A percentile compares a stretch with the other conserved stretches of the same genome.
Conservation (phyloP, 2,329 filamentous ascomycete genomes). For the Botrytis galanthina region DNA sequence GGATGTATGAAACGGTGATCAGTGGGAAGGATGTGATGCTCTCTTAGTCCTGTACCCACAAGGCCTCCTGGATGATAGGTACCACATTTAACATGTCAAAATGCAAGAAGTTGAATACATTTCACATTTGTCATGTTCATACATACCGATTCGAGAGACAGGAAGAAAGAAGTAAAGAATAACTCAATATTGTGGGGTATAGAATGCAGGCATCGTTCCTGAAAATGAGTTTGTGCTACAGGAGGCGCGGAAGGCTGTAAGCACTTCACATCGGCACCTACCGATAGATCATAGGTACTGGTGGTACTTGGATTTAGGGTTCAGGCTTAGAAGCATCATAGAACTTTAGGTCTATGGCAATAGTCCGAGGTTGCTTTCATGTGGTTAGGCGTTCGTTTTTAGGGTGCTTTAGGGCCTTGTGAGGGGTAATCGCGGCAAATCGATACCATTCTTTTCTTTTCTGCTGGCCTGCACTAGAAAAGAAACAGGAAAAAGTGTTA, state of each 20-base stretch:
- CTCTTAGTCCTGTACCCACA: neutral
- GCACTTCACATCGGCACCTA: neutral
- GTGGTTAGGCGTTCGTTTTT: neutral
- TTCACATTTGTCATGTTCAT: neutral
- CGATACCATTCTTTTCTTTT: neutral
- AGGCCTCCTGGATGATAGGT: neutral
- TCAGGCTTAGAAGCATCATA: neutral
- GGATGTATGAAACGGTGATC: slow-evolving; percentile 4
- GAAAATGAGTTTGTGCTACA: neutral
- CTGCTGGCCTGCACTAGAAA: neutral
- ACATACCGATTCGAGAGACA: neutral
- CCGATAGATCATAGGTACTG: neutral
- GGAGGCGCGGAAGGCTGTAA: neutral
- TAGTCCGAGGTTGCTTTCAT: neutral
- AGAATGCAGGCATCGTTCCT: neutral
- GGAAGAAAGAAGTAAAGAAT: neutral
- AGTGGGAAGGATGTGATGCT: neutral
- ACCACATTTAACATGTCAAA: neutral
- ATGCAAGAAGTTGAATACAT: neutral
- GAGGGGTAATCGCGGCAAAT: neutral
- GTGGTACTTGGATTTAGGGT: neutral
- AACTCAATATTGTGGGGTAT: neutral
- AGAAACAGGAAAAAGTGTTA: neutral
- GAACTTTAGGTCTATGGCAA: neutral
- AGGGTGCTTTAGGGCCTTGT: neutral